These are phyloP conservation scores for Pythium pyrilobum DNA, from an alignment of 352 stramenopile genomes.

Conservation along the genomic window DNA sequence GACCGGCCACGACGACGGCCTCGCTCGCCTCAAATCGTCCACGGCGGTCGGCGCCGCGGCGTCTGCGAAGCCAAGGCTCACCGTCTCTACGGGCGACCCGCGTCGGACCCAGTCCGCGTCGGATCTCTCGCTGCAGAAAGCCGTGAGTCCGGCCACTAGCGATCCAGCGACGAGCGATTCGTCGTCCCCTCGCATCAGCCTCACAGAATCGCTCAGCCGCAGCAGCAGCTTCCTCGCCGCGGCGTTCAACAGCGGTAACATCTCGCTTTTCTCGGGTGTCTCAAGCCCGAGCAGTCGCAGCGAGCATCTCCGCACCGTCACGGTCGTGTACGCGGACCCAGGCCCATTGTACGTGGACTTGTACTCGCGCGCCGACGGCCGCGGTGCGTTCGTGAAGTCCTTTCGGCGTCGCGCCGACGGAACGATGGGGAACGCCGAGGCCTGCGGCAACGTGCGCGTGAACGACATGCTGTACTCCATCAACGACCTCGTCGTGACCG, in stretches of 20 bases:
- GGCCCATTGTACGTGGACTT: constrained; percentile 68
- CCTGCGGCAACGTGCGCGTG: constrained; percentile 41
- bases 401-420: constrained; percentile 64
- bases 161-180: constrained; percentile 5
- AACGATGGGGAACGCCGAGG: constrained; percentile 47
- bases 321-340: constrained; percentile 43
- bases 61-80: not conserved
- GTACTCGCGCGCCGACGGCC: constrained; percentile 63
- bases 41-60: too few species aligned
- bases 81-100: constrained; percentile 6
- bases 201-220: constrained; percentile 31
- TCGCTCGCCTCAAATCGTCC: not conserved
- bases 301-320: constrained; percentile 25
- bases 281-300: constrained; percentile 16
- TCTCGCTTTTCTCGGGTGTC: constrained; percentile 15
- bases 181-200: constrained; percentile 21
- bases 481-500: constrained; percentile 51
- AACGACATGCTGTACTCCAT: constrained; percentile 70
- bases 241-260: constrained; percentile 20
- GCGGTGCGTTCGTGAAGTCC: constrained; percentile 63
- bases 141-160: not conserved
- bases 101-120: constrained; percentile 53
- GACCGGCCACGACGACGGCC: not conserved
- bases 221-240: constrained; percentile 43
- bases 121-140: constrained; percentile 20